phyloP scores from a whole-genome alignment of 1,284 basidiomycete genomes.

The Trichosporon faecale region DNA sequence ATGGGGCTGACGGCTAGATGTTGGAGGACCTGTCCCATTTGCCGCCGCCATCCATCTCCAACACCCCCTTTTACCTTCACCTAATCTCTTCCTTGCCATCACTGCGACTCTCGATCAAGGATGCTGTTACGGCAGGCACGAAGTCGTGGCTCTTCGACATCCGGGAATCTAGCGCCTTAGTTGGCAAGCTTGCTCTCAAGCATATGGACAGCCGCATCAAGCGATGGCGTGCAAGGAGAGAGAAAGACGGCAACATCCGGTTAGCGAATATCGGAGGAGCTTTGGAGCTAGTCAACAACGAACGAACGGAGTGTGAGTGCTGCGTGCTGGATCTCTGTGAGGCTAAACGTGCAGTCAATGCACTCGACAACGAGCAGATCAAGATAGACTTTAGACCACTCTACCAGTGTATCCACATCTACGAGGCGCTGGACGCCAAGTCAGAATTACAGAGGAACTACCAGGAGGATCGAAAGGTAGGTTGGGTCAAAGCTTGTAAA shows the following conservation, averaged over 20 bases:
- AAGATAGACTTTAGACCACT: slow-evolving; percentile 90
- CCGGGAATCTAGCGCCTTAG: slow-evolving; percentile 77
- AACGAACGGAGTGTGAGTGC: slow-evolving; percentile 84
- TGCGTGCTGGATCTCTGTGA: not conserved
- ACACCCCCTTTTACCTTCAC: slow-evolving; percentile 90
- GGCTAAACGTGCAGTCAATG: slow-evolving; percentile 63
- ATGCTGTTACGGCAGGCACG: slow-evolving; percentile 88
- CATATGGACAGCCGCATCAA: slow-evolving; percentile 80
- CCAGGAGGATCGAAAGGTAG: slow-evolving; percentile 88
- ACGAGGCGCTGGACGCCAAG: slow-evolving; percentile 82
- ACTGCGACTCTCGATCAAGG: slow-evolving; percentile 80
- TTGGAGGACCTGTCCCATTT: slow-evolving; percentile 89
- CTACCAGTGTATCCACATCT: slow-evolving; percentile 97
- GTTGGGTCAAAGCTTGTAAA: slow-evolving; percentile 24
- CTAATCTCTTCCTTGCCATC: slow-evolving; percentile 88
- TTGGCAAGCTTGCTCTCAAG: slow-evolving; percentile 85
- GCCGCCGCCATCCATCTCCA: slow-evolving; percentile 82
- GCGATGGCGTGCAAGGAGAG: slow-evolving; percentile 77
- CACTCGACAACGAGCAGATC: slow-evolving; percentile 84
- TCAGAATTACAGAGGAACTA: slow-evolving; percentile 88
- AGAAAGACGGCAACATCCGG: slow-evolving; percentile 59
- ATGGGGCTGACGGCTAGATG: slow-evolving; percentile 22
- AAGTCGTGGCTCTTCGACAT: slow-evolving; percentile 98
- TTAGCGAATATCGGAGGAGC: slow-evolving; percentile 86
- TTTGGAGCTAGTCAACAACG: slow-evolving; percentile 88